Conservation (phyloP, 1,284 basidiomycete genomes). For the Ceratobasidium sp. region DNA sequence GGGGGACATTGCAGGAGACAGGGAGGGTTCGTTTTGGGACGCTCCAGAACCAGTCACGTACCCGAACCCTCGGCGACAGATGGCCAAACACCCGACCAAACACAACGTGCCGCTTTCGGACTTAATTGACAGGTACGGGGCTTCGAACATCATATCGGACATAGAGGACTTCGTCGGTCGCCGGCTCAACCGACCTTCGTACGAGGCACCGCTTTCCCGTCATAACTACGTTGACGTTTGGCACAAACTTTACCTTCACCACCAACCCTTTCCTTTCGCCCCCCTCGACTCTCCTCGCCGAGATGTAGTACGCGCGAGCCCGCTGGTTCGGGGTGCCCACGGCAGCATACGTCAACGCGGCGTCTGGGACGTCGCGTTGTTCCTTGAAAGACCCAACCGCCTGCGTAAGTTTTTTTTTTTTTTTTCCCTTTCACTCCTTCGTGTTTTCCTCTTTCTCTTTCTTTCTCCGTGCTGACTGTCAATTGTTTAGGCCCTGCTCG, state of each 20-base stretch:
- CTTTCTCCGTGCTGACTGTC: background rate
- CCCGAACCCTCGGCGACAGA: background rate
- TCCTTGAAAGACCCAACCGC: background rate
- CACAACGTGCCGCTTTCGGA: background rate
- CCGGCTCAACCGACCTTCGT: background rate
- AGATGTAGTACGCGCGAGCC: constrained; percentile 25
- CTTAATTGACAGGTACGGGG: background rate
- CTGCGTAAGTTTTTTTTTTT: background rate
- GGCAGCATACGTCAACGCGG: background rate
- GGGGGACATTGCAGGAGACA: background rate
- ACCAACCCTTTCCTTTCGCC: constrained; percentile 1
- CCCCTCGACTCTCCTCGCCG: constrained; percentile 15
- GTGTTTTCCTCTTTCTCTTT: too few species aligned
- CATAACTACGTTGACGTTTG: constrained; percentile 1
- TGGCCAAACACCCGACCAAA: background rate
- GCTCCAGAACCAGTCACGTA: background rate
- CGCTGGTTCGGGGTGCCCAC: background rate
- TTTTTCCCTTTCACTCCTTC: too few species aligned
- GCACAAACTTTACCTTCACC: constrained; percentile 16
- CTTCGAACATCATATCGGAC: background rate
- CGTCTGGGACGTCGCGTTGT: constrained; percentile 21
- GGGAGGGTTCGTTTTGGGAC: background rate
- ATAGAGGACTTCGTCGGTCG: background rate
- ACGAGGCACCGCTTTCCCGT: background rate
- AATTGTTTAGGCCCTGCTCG: background rate